Evolutionary conservation across 2,329 filamentous ascomycete species (phyloP), one percentile per base, ranked within the genome.

Genomic region (Aspergillus spinulosporus): DNA sequence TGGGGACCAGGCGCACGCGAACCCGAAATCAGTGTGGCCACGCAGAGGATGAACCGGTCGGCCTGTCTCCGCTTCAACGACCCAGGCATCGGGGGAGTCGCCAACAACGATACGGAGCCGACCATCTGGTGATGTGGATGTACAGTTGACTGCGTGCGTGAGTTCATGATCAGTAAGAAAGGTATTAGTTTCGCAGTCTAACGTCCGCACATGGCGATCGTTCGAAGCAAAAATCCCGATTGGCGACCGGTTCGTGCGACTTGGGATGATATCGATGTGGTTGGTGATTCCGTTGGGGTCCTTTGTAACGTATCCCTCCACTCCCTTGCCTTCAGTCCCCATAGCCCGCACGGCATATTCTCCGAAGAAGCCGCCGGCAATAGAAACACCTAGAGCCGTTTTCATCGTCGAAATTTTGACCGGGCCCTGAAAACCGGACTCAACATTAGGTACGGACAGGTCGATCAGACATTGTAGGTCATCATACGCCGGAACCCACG

Each of bases 221-320:
- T 86, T 86, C 2, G 82, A 84, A 61, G 80, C 80, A 59, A 86
- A 82, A 2, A 81, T 77, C 2, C 80, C 82, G 43, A 77, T 76
- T 1, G 80, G 79, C 1, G 72, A 70, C 42, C 76, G 74, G n/a
- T 71, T 78, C 3, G 74, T 72, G 37, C 82, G 80, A 45, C 72
- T 76, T 11, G 69, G 68, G 59, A 80, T 78, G 11, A 81, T 76
- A 63, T 85, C 80, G 56, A 85, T 76, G 63, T 85, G 82, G 58
- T 84, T 85, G 14, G 82, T 83, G 59, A 85, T 84, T 36, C 78
- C 80, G 42, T 81, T 70, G 44, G 61, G 59, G 12, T 79, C 74
- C 50, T 77, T 74, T 6, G 78, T 80, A 37, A 83, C 78, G 54
- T 74, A 73, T 43, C 82, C 81, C 52, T 78, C 71, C 0, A 70